phyloP scores from a whole-genome alignment of 768 basidiomycete species.

The Psilocybe cyanescens region DNA sequence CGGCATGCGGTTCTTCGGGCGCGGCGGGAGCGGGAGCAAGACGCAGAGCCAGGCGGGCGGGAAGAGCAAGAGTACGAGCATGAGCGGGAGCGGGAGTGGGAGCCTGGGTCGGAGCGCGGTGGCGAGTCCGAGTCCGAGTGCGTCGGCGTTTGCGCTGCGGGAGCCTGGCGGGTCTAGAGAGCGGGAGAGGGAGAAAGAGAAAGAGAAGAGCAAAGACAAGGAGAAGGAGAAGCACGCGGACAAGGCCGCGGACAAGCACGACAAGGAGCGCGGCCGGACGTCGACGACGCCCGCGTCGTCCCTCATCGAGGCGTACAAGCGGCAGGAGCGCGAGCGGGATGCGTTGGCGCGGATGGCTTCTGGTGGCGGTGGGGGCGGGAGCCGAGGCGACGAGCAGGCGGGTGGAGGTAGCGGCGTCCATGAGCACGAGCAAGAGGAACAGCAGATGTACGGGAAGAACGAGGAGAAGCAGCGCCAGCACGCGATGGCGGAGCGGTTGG shows the following conservation, averaged over 20 bases:
- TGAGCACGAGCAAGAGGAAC: not conserved
- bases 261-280: not conserved
- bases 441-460: not conserved
- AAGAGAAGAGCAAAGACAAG: not conserved
- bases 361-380: not conserved
- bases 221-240: not conserved
- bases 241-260: no score
- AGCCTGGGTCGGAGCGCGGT: not conserved
- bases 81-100: not conserved
- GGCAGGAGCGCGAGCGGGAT: conserved; percentile 23
- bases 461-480: not conserved
- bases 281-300: conserved; percentile 20
- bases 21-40: not conserved
- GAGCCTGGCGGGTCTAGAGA: no score
- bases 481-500: not conserved
- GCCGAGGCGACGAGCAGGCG: conserved; percentile 11
- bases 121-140: no score
- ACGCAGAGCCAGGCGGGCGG: not conserved
- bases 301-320: conserved; percentile 21
- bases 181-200: not conserved
- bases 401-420: not conserved
- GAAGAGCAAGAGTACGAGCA: not conserved
- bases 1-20: not conserved
- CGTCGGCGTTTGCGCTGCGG: no score
- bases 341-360: conserved; percentile 28